Evolutionary conservation across 2,329 filamentous ascomycete species (phyloP).

Genomic region (Aspergillus arachidicola): DNA sequence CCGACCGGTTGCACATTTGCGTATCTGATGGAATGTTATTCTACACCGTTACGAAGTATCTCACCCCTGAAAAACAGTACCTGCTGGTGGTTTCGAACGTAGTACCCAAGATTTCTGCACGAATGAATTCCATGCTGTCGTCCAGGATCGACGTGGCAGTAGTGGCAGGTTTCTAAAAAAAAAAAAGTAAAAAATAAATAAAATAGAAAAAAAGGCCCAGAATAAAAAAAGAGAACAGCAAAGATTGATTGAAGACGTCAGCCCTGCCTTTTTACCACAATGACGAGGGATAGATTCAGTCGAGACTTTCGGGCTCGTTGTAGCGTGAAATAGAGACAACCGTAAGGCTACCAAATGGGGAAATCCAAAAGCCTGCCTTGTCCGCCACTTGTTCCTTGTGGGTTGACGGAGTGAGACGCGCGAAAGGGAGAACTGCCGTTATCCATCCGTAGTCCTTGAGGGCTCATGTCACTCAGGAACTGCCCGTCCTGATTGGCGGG

Average conservation of each 20-base stretch:
- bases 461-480: background rate
- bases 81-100: conserved; percentile 99
- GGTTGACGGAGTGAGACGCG: background rate
- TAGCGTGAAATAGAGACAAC: background rate
- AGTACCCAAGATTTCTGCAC: conserved; percentile 98
- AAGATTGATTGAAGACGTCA: background rate
- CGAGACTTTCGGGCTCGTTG: background rate
- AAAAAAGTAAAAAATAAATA: background rate
- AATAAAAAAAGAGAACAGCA: background rate
- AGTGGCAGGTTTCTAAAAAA: background rate
- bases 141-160: background rate
- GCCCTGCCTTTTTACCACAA: background rate
- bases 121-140: conserved; percentile 91
- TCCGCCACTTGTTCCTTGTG: background rate
- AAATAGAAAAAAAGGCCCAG: background rate
- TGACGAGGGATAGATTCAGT: background rate
- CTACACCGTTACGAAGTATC: background rate
- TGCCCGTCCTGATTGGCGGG: conserved; percentile 18
- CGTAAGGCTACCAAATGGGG: background rate
- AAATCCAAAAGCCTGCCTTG: background rate
- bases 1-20: conserved; percentile 96
- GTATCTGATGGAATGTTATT: conserved; percentile 64
- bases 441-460: background rate
- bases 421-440: background rate
- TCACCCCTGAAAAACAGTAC: conserved; percentile 52